These are phyloP conservation scores for Pythium apleroticum DNA, from an alignment of 352 stramenopile genomes.

Conservation along the genomic window DNA sequence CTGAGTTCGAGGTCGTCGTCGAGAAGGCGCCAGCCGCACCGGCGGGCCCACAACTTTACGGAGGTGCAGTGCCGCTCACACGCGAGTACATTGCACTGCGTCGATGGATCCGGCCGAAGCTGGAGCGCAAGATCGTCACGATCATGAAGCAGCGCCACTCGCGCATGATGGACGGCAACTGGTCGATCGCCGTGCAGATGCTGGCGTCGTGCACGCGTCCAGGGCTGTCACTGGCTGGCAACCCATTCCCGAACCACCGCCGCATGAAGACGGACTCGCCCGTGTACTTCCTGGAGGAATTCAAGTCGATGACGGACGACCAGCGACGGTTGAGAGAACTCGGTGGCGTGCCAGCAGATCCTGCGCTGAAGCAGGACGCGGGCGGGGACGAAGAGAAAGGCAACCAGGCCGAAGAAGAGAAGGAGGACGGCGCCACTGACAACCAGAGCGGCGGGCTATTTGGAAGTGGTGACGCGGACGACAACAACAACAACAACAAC, in stretches of 20 bases:
- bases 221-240: conserved; percentile 31
- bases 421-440: conserved; percentile 17
- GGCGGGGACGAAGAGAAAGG: not conserved
- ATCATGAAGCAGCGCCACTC: conserved; percentile 48
- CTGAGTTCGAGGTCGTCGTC: conserved; percentile 10
- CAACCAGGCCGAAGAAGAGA: not conserved
- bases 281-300: conserved; percentile 45
- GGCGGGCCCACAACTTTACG: not conserved
- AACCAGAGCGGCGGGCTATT: not conserved
- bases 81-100: conserved; percentile 46
- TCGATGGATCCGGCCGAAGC: conserved; percentile 44
- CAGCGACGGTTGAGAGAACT: not conserved
- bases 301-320: not conserved
- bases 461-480: no score
- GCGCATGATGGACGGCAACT: conserved; percentile 41
- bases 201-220: conserved; percentile 22
- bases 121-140: conserved; percentile 42
- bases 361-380: not conserved
- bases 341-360: no score
- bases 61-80: conserved; percentile 30
- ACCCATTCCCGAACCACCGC: conserved; percentile 40
- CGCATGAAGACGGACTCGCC: conserved; percentile 26
- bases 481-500: conserved; percentile 22
- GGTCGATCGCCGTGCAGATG: conserved; percentile 29
- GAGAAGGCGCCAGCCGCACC: not conserved